These are phyloP conservation scores for Smithsoniella earleae DNA, from an alignment of 163 green algal genomes.

Conservation along the genomic window DNA sequence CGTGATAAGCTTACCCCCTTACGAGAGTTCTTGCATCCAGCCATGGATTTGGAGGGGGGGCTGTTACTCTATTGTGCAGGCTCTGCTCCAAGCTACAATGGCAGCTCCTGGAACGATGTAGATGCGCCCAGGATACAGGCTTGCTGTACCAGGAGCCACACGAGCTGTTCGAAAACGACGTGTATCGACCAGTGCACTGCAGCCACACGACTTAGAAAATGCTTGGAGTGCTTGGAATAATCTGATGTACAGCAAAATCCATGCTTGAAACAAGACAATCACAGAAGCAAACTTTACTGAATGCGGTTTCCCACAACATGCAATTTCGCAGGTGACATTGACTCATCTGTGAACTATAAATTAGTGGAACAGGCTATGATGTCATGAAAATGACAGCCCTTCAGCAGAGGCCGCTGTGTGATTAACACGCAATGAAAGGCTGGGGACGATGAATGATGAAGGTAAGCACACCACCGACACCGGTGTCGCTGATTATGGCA, in stretches of 20 bases:
- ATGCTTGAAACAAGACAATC: too few relatives aligned
- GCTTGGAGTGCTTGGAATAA: too few relatives aligned
- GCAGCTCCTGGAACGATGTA: background rate
- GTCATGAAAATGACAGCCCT: background rate
- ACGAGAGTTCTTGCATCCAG: too few relatives aligned
- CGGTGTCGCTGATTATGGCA: slow-evolving; percentile 39
- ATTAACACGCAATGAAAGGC: too few relatives aligned
- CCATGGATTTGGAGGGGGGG: background rate
- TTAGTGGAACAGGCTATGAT: background rate
- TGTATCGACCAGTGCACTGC: too few relatives aligned
- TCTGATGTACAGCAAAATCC: too few relatives aligned
- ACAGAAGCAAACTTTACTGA: background rate
- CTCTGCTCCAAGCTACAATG: background rate
- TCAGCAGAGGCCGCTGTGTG: background rate
- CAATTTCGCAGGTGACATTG: background rate
- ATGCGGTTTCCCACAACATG: background rate
- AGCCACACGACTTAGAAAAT: too few relatives aligned
- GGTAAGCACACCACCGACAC: slow-evolving; percentile 10
- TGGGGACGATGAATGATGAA: background rate
- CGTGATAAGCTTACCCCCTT: background rate
- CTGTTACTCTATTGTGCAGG: too few relatives aligned
- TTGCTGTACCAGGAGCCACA: too few relatives aligned
- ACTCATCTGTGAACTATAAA: background rate
- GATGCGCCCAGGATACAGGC: too few relatives aligned
- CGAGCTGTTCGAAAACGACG: too few relatives aligned